Percentiles rank a stretch among this genome's conserved stretches.
Conservation (phyloP, 2,329 filamentous ascomycete species). For the Aspergillus sp. region DNA sequence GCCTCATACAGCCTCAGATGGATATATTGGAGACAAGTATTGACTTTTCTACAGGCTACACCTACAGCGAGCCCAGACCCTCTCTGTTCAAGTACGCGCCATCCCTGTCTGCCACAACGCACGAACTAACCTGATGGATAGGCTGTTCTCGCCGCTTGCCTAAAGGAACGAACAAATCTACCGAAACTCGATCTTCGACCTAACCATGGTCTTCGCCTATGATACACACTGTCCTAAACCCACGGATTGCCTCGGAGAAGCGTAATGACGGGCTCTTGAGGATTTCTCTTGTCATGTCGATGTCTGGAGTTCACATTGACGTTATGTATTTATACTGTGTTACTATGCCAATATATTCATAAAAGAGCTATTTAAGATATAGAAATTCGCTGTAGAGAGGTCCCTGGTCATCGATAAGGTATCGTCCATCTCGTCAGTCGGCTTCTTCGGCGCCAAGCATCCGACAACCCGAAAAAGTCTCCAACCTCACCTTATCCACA, state of each 20-base stretch:
- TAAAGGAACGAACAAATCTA: constrained; percentile 19
- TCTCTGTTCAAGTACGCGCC: constrained; percentile 64
- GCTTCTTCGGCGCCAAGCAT: too few species aligned
- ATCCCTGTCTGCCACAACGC: constrained; percentile 22
- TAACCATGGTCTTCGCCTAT: background rate
- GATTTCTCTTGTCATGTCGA: constrained; percentile 8
- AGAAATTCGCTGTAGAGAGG: too few species aligned
- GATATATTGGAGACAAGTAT: background rate
- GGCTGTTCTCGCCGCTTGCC: constrained; percentile 44
- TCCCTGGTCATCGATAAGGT: too few species aligned
- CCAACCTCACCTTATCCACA: background rate
- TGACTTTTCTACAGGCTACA: constrained; percentile 67
- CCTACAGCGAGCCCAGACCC: constrained; percentile 86
- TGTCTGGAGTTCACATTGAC: constrained; percentile 10
- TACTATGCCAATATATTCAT: constrained; percentile 3
- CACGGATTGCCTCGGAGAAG: background rate
- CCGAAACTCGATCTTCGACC: background rate
- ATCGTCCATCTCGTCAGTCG: too few species aligned
- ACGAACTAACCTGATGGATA: constrained; percentile 16
- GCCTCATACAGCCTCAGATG: constrained; percentile 3
- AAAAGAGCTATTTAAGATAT: too few species aligned
- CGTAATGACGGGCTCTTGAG: background rate
- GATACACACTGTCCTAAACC: background rate
- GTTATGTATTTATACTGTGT: constrained; percentile 27
- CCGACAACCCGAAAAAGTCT: background rate